Evolutionary conservation across 2,329 filamentous ascomycete species (phyloP).

Genomic region (Rhynchosporium agropyri): DNA sequence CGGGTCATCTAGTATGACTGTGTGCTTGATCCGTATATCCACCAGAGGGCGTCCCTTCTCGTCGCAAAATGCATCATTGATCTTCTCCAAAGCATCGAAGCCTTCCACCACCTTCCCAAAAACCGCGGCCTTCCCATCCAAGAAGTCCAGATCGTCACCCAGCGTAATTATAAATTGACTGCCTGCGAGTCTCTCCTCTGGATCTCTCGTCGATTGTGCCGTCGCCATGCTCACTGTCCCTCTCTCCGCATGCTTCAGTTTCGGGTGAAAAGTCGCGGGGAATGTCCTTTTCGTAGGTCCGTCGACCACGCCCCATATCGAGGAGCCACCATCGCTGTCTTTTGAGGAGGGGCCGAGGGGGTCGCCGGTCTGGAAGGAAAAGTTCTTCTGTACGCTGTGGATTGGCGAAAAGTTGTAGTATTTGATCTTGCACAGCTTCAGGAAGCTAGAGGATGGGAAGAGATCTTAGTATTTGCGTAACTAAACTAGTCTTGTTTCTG

Average conservation of each 20-base stretch:
- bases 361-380: conserved; percentile 95
- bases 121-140: conserved; percentile 91
- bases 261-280: conserved; percentile 79
- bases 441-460: conserved; percentile 66
- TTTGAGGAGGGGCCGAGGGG: conserved; percentile 83
- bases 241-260: conserved; percentile 83
- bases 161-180: conserved; percentile 95
- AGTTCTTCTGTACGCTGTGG: conserved; percentile 90
- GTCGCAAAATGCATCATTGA: conserved; percentile 88
- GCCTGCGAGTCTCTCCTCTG: conserved; percentile 78
- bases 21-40: conserved; percentile 93
- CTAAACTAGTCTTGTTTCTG: conserved; percentile 47
- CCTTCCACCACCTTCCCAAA: conserved; percentile 96
- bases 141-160: conserved; percentile 83
- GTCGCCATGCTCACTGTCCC: conserved; percentile 99
- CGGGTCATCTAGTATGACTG: conserved; percentile 87
- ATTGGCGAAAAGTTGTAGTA: conserved; percentile 98
- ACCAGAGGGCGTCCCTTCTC: conserved; percentile 84
- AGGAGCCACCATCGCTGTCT: conserved; percentile 88
- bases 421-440: conserved; percentile 98
- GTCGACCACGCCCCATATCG: conserved; percentile 85
- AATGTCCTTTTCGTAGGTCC: conserved; percentile 75
- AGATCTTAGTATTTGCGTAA: conserved; percentile 51
- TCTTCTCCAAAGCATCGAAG: conserved; percentile 90
- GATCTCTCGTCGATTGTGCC: conserved; percentile 71